These are phyloP conservation scores for Pleurotus giganteus DNA, from an alignment of 768 basidiomycete genomes.

Conservation along the genomic window DNA sequence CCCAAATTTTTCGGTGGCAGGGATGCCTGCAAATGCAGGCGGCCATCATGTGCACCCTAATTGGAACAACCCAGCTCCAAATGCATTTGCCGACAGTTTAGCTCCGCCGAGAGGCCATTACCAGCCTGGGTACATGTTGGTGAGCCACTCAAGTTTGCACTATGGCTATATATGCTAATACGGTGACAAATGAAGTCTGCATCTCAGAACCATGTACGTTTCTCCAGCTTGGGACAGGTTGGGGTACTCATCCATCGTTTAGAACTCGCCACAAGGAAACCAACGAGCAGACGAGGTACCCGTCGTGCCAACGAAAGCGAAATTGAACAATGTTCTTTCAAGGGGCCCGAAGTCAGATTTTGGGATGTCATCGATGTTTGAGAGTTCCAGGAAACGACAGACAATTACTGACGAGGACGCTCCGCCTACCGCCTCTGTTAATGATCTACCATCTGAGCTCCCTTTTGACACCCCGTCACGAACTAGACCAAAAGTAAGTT, in stretches of 20 bases:
- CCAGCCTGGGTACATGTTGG: constrained; percentile 81
- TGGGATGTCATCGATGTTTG: constrained; percentile 85
- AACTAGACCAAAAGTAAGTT: constrained; percentile 46
- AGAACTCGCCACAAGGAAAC: constrained; percentile 51
- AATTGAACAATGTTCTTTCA: constrained; percentile 68
- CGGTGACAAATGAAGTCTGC: constrained; percentile 42
- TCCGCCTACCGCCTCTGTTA: constrained; percentile 72
- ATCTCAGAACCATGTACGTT: constrained; percentile 56
- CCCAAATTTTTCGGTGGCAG: constrained; percentile 55
- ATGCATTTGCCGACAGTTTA: constrained; percentile 58
- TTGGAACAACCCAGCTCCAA: constrained; percentile 51
- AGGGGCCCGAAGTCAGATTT: constrained; percentile 68
- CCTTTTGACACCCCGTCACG: constrained; percentile 38
- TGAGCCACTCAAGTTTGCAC: constrained; percentile 26
- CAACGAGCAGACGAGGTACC: constrained; percentile 74
- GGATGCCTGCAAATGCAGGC: constrained; percentile 53
- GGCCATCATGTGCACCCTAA: constrained; percentile 47
- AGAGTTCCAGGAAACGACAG: constrained; percentile 63
- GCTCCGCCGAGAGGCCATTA: constrained; percentile 75
- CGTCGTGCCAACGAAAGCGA: constrained; percentile 76
- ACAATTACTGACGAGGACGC: constrained; percentile 74
- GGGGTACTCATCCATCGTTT: not conserved
- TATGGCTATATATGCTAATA: not conserved
- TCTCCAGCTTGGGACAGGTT: not conserved
- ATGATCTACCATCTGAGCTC: constrained; percentile 68